A percentile compares a stretch with the other conserved stretches of the same genome.
These are phyloP conservation scores for Penicillium fuscoglaucum DNA, from an alignment of 2,329 filamentous ascomycete species.

Conservation along the genomic window DNA sequence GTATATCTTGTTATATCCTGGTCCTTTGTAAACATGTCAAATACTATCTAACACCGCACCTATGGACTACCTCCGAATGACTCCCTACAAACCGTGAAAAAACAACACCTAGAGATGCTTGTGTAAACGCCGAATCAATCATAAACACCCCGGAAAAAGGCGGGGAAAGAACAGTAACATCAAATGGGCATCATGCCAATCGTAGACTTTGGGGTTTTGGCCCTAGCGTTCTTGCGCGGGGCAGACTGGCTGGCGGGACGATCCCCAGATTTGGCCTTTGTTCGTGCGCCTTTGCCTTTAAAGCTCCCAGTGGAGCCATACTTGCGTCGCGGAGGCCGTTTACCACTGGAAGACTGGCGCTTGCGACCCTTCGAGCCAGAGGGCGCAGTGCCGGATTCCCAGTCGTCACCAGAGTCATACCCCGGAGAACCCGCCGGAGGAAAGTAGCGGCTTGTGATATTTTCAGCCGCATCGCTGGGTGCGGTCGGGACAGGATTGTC, in stretches of 20 bases:
- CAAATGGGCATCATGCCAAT: conserved; percentile 45
- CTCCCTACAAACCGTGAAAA: not conserved
- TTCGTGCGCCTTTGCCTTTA: conserved; percentile 27
- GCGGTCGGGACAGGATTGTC: conserved; percentile 21
- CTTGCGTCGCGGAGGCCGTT: conserved; percentile 30
- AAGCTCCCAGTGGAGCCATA: conserved; percentile 22
- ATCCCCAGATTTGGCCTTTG: conserved; percentile 27
- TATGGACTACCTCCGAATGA: not conserved
- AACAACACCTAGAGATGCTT: conserved; percentile 25
- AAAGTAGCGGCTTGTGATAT: conserved; percentile 40
- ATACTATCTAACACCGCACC: conserved; percentile 3
- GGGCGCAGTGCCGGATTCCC: conserved; percentile 17
- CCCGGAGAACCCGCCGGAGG: conserved; percentile 25
- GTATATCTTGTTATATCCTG: conserved; percentile 16
- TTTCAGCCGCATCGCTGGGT: conserved; percentile 15
- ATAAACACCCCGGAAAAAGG: conserved; percentile 7
- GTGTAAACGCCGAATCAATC: conserved; percentile 14
- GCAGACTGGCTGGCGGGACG: conserved; percentile 23
- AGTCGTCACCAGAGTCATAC: conserved; percentile 27
- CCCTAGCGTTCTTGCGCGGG: conserved; percentile 27
- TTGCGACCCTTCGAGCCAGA: conserved; percentile 28
- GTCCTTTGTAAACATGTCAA: conserved; percentile 5
- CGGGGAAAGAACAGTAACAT: conserved; percentile 14
- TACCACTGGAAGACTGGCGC: conserved; percentile 22
- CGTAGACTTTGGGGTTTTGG: conserved; percentile 29